Conservation (phyloP, 2,329 filamentous ascomycete species). For the Xylariaceae sp. region DNA sequence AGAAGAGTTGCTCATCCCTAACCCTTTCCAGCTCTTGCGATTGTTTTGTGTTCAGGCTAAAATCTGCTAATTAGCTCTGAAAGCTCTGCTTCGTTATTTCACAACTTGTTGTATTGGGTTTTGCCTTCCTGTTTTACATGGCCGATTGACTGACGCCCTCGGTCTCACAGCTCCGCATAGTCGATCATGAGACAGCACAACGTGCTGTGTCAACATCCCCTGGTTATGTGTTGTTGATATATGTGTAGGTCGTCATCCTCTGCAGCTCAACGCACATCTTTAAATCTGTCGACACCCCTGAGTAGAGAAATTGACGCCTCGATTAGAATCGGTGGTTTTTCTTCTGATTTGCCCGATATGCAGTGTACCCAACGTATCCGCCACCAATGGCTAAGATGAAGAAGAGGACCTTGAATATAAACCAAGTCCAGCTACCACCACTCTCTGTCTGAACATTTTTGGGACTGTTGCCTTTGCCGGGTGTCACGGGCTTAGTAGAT, state of each 20-base stretch:
- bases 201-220: constrained; percentile 13
- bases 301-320: neutral
- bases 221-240: constrained; percentile 22
- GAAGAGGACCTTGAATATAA: constrained; percentile 75
- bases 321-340: constrained; percentile 53
- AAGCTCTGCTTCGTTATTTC: constrained; percentile 12
- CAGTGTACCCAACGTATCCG: constrained; percentile 79
- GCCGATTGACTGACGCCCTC: constrained; percentile 20
- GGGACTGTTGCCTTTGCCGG: constrained; percentile 33
- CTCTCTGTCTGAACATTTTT: constrained; percentile 33
- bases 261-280: constrained; percentile 9
- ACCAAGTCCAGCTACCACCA: constrained; percentile 53
- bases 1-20: neutral
- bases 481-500: constrained; percentile 34
- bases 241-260: constrained; percentile 18
- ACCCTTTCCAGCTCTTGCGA: neutral
- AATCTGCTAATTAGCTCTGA: neutral
- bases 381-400: constrained; percentile 66
- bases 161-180: constrained; percentile 19
- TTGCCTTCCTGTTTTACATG: constrained; percentile 27
- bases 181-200: constrained; percentile 17
- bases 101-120: constrained; percentile 23
- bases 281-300: neutral
- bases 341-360: constrained; percentile 64
- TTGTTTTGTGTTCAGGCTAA: neutral